Evolutionary conservation across 2,329 filamentous ascomycete species (phyloP).

Genomic region (Fusarium cicatricum): DNA sequence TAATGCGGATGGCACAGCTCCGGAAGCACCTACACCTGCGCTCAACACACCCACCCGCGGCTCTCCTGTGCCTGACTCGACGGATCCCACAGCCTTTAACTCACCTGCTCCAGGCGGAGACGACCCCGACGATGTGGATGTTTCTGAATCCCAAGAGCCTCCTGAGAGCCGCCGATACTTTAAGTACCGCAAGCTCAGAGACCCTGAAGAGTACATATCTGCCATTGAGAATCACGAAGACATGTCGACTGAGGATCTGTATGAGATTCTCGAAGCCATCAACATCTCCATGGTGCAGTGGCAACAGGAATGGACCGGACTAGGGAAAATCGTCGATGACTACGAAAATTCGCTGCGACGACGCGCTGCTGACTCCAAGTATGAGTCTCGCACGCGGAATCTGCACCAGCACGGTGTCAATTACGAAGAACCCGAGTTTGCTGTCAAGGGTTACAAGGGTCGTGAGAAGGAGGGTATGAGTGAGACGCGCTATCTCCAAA

Average conservation of each 20-base stretch:
- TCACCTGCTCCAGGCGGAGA: slow-evolving; percentile 50
- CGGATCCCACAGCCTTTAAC: slow-evolving; percentile 49
- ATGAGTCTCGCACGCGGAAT: slow-evolving; percentile 55
- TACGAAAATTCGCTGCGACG: slow-evolving; percentile 65
- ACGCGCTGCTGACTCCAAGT: slow-evolving; percentile 57
- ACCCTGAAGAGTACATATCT: slow-evolving; percentile 58
- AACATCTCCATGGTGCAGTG: slow-evolving; percentile 58
- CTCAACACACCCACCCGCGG: slow-evolving; percentile 51
- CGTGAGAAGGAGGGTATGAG: slow-evolving; percentile 53
- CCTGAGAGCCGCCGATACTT: slow-evolving; percentile 47
- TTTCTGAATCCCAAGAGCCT: slow-evolving; percentile 47
- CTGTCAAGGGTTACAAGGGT: slow-evolving; percentile 62
- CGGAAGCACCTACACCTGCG: slow-evolving; percentile 48
- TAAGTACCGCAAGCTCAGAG: slow-evolving; percentile 59
- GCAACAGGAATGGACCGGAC: slow-evolving; percentile 62
- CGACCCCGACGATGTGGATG: slow-evolving; percentile 49
- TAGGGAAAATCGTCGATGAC: slow-evolving; percentile 62
- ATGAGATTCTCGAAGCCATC: slow-evolving; percentile 53
- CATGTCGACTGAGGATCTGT: slow-evolving; percentile 57
- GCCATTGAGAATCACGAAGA: slow-evolving; percentile 60
- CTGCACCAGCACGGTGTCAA: slow-evolving; percentile 52
- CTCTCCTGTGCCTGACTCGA: slow-evolving; percentile 51
- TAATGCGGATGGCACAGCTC: slow-evolving; percentile 39
- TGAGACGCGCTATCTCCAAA: slow-evolving; percentile 57
- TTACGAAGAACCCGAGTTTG: slow-evolving; percentile 61